Evolutionary conservation across 2,329 filamentous ascomycete genomes (phyloP).

Genomic region (Tolypocladium guangdongense): DNA sequence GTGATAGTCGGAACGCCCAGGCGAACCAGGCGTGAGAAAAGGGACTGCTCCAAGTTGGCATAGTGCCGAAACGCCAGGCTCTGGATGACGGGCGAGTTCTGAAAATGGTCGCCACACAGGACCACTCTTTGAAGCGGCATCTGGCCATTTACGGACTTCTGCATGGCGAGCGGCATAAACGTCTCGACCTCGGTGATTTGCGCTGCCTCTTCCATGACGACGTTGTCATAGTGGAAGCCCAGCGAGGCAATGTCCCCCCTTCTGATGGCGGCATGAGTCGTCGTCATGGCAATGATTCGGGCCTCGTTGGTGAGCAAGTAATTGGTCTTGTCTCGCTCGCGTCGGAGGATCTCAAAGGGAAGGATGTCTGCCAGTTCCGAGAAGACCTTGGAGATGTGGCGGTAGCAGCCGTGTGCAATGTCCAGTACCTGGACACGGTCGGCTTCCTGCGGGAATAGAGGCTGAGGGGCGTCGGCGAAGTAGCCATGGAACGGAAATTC

Average conservation of each 20-base stretch:
- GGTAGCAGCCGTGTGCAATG: slow-evolving; percentile 72
- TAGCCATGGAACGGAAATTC: slow-evolving; percentile 83
- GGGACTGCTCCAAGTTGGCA: slow-evolving; percentile 88
- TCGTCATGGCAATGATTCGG: slow-evolving; percentile 97
- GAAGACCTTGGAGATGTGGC: slow-evolving; percentile 84
- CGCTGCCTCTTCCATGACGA: slow-evolving; percentile 96
- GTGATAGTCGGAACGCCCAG: slow-evolving; percentile 85
- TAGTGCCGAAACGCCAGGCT: slow-evolving; percentile 91
- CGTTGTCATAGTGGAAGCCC: slow-evolving; percentile 96
- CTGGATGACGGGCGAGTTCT: slow-evolving; percentile 93
- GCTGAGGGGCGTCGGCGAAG: slow-evolving; percentile 79
- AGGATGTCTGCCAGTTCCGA: slow-evolving; percentile 84
- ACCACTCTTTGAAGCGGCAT: slow-evolving; percentile 78
- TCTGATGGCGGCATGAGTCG: slow-evolving; percentile 92
- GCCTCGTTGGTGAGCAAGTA: slow-evolving; percentile 93
- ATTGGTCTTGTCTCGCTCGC: slow-evolving; percentile 86
- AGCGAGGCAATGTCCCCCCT: slow-evolving; percentile 79
- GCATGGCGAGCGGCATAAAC: slow-evolving; percentile 89
- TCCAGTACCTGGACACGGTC: slow-evolving; percentile 61
- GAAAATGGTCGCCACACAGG: slow-evolving; percentile 87
- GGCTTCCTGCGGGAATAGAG: slow-evolving; percentile 61
- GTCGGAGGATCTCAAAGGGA: slow-evolving; percentile 87
- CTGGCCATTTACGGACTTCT: slow-evolving; percentile 64
- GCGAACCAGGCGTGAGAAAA: slow-evolving; percentile 84
- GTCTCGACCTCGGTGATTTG: slow-evolving; percentile 97